These are phyloP conservation scores for Phoma sp. DNA, from an alignment of 2,329 filamentous ascomycete genomes.

Conservation along the genomic window DNA sequence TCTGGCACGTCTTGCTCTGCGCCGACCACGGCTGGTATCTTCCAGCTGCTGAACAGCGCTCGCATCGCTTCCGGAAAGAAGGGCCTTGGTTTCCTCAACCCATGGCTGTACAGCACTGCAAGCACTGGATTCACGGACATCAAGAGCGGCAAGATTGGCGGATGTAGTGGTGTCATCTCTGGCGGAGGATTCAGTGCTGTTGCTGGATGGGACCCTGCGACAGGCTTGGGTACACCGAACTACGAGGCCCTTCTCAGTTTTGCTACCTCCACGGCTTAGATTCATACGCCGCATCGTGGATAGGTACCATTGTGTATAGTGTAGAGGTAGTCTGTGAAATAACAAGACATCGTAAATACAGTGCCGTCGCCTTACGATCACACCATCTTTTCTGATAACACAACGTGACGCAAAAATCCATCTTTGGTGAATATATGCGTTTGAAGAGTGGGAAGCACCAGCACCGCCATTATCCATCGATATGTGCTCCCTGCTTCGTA, in stretches of 20 bases:
- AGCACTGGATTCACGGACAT: constrained; percentile 50
- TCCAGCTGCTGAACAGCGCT: constrained; percentile 55
- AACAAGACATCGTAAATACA: too few species aligned
- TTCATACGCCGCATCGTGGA: too few species aligned
- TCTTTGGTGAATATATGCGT: too few species aligned
- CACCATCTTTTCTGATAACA: too few species aligned
- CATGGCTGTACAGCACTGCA: constrained; percentile 46
- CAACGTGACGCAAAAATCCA: too few species aligned
- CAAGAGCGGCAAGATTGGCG: constrained; percentile 40
- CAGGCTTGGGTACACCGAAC: constrained; percentile 56
- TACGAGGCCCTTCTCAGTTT: constrained; percentile 42
- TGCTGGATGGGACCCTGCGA: constrained; percentile 54
- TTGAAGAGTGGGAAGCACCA: too few species aligned
- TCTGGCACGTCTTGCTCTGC: constrained; percentile 31
- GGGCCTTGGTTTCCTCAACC: constrained; percentile 60
- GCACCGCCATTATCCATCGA: too few species aligned
- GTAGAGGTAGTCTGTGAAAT: too few species aligned
- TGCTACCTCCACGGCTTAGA: constrained; percentile 19
- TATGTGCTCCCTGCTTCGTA: too few species aligned
- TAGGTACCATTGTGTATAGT: too few species aligned
- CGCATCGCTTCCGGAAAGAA: constrained; percentile 54
- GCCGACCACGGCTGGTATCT: constrained; percentile 28
- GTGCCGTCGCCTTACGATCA: too few species aligned
- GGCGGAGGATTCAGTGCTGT: constrained; percentile 25
- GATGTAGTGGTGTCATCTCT: constrained; percentile 28